A percentile compares a stretch with the other conserved stretches of the same genome.
Evolutionary conservation across 2,329 filamentous ascomycete genomes (phyloP).

Genomic region (Nothopassalora personata): DNA sequence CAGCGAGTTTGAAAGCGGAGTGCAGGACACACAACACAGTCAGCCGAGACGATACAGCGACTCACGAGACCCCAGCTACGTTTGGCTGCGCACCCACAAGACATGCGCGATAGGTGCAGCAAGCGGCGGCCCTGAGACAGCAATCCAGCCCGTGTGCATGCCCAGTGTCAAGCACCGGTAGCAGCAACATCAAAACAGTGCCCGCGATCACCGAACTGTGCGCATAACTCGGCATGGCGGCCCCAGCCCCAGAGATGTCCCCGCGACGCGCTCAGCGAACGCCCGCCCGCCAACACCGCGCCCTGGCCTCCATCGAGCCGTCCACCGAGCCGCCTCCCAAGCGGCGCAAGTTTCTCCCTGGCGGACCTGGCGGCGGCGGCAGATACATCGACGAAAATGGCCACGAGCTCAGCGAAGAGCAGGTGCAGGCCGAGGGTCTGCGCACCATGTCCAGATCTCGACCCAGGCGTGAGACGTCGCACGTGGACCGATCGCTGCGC

Average conservation of each 20-base stretch:
- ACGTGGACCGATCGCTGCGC: background rate
- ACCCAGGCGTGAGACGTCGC: constrained; percentile 7
- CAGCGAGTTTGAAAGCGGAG: background rate
- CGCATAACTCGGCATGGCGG: constrained; percentile 19
- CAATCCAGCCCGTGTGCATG: constrained; percentile 1
- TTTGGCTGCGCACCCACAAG: background rate
- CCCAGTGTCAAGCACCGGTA: constrained; percentile 1
- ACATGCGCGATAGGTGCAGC: constrained; percentile 2
- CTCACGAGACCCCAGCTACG: background rate
- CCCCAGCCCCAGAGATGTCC: constrained; percentile 20
- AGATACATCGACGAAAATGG: constrained; percentile 72
- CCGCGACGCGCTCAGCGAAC: constrained; percentile 28
- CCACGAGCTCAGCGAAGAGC: constrained; percentile 48
- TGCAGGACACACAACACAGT: background rate
- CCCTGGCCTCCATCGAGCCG: constrained; percentile 26
- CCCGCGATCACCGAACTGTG: background rate
- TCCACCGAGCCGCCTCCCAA: constrained; percentile 43
- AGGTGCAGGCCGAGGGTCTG: constrained; percentile 36
- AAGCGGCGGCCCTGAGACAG: constrained; percentile 3
- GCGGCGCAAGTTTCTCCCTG: constrained; percentile 66
- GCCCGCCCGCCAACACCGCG: constrained; percentile 24
- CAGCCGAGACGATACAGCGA: background rate
- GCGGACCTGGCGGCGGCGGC: constrained; percentile 79
- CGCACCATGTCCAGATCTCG: constrained; percentile 33
- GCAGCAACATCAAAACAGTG: background rate